Evolutionary conservation across 73 alveolate genomes (phyloP).

Genomic region (Paramecium primaurelia): DNA sequence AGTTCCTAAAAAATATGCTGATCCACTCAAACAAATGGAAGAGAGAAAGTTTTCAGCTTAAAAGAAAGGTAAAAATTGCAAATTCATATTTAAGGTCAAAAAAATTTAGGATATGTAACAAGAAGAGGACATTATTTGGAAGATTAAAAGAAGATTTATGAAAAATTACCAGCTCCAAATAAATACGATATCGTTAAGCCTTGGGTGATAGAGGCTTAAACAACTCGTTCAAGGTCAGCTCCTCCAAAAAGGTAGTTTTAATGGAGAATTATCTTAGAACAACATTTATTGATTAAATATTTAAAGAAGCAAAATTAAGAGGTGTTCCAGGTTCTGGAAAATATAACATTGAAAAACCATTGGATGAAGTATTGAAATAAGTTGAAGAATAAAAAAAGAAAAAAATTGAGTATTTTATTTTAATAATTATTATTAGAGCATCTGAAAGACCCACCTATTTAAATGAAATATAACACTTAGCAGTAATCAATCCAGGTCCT

Average conservation of each 20-base stretch:
- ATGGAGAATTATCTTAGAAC: background rate
- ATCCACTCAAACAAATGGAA: conserved; percentile 45
- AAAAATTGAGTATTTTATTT: conserved; percentile 1
- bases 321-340: conserved; percentile 57
- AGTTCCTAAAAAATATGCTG: conserved; percentile 57
- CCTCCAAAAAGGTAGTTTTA: conserved; percentile 31
- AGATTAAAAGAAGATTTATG: conserved; percentile 28
- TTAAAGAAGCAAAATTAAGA: conserved; percentile 47
- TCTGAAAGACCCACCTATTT: conserved; percentile 50
- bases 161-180: conserved; percentile 54
- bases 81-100: background rate
- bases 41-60: conserved; percentile 34
- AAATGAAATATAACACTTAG: conserved; percentile 38
- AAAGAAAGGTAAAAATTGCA: background rate
- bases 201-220: conserved; percentile 6
- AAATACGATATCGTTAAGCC: conserved; percentile 41
- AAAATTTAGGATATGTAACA: conserved; percentile 39
- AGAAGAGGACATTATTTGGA: conserved; percentile 59
- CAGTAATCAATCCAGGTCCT: conserved; percentile 60
- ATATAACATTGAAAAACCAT: conserved; percentile 44
- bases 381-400: conserved; percentile 44
- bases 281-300: conserved; percentile 53
- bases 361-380: conserved; percentile 39
- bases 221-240: background rate
- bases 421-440: background rate